Evolutionary conservation across 2,329 filamentous ascomycete genomes (phyloP).

Genomic region (Acrocalymma vagum): DNA sequence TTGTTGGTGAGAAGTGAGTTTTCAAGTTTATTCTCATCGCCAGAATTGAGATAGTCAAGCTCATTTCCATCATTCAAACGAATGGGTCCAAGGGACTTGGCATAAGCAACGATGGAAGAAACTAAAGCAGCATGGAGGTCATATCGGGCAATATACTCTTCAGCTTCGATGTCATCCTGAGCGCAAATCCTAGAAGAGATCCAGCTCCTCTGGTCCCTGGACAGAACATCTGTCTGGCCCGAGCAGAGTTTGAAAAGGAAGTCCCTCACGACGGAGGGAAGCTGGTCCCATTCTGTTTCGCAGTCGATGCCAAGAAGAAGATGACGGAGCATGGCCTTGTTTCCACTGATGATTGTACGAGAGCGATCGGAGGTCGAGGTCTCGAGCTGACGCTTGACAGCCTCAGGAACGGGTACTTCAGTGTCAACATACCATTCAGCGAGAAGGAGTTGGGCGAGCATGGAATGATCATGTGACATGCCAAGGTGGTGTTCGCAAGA

Average conservation of each 20-base stretch:
- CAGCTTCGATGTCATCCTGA: constrained; percentile 18
- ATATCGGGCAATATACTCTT: constrained; percentile 50
- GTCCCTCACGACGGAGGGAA: constrained; percentile 52
- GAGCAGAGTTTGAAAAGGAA: constrained; percentile 50
- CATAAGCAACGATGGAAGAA: constrained; percentile 17
- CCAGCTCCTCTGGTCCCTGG: constrained; percentile 39
- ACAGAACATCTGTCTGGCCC: constrained; percentile 1
- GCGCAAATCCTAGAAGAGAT: constrained; percentile 45
- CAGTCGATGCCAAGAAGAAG: constrained; percentile 55
- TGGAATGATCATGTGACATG: constrained; percentile 19
- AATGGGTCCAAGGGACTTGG: background rate
- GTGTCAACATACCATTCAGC: constrained; percentile 6
- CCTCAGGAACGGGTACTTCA: constrained; percentile 13
- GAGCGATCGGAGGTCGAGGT: constrained; percentile 5
- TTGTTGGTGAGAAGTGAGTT: constrained; percentile 1
- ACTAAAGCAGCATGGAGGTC: constrained; percentile 52
- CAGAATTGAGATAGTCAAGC: constrained; percentile 32
- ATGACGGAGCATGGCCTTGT: constrained; percentile 52
- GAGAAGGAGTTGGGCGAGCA: constrained; percentile 18
- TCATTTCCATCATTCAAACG: constrained; percentile 51
- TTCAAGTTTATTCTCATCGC: constrained; percentile 44
- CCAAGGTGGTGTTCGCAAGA: constrained; percentile 21
- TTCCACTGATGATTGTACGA: constrained; percentile 19
- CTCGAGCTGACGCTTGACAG: constrained; percentile 20
- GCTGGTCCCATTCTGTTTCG: constrained; percentile 57